phyloP scores from a whole-genome alignment of 2,329 filamentous ascomycete species.

The Colletotrichum scovillei region DNA sequence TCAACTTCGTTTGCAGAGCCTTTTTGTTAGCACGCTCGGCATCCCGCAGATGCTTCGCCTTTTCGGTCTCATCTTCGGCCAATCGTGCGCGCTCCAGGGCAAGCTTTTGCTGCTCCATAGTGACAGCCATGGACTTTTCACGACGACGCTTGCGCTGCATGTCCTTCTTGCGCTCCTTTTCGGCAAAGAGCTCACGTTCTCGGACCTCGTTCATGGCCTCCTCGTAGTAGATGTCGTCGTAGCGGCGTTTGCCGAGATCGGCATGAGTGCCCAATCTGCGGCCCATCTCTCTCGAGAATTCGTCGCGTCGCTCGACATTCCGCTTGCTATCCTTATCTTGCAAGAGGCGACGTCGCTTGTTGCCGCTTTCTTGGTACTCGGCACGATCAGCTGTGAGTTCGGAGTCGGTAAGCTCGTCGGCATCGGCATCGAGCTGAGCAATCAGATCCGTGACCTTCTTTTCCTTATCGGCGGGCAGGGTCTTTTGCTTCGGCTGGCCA shows the following conservation, averaged over 20 bases:
- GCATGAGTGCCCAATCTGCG: conserved; percentile 76
- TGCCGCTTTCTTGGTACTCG: conserved; percentile 65
- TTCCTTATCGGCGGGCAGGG: conserved; percentile 68
- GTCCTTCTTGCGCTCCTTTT: conserved; percentile 99
- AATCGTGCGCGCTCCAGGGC: conserved; percentile 82
- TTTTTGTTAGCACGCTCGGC: conserved; percentile 94
- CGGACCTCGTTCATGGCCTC: conserved; percentile 88
- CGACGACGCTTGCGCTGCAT: conserved; percentile 98
- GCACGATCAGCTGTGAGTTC: conserved; percentile 57
- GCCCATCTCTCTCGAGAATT: conserved; percentile 68
- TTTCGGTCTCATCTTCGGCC: conserved; percentile 85
- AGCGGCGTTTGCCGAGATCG: conserved; percentile 78
- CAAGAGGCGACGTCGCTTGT: conserved; percentile 77
- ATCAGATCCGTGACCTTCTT: conserved; percentile 75
- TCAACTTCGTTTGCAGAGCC: conserved; percentile 88
- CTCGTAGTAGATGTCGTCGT: conserved; percentile 80
- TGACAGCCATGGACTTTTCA: conserved; percentile 95
- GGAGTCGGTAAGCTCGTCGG: conserved; percentile 53
- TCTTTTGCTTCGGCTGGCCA: conserved; percentile 63
- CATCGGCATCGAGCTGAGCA: conserved; percentile 59
- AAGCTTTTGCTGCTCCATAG: conserved; percentile 89
- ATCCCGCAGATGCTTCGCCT: conserved; percentile 82
- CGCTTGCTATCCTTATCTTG: conserved; percentile 71
- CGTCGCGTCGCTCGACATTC: conserved; percentile 70
- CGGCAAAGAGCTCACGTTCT: conserved; percentile 88